Conservation (phyloP, 257 asterid species). For the Solanum etuberosum region DNA sequence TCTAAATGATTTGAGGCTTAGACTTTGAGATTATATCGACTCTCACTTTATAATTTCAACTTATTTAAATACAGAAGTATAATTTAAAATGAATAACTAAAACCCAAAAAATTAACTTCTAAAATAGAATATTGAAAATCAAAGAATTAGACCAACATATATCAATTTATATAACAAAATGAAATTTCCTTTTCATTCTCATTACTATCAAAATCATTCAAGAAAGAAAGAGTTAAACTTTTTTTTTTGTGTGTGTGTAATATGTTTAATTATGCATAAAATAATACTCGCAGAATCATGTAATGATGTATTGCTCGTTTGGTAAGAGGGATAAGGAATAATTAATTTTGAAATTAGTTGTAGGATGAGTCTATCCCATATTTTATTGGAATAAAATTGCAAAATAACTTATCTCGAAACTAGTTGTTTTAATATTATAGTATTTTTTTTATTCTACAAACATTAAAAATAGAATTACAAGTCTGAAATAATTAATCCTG, state of each 20-base stretch:
- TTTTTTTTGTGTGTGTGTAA: too few relatives aligned
- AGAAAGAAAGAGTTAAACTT: too few relatives aligned
- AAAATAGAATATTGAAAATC: not conserved
- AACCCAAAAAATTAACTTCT: not conserved
- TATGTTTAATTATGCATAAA: too few relatives aligned
- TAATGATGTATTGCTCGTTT: not conserved
- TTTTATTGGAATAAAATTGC: not conserved
- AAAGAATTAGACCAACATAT: not conserved
- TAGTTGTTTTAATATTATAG: too few relatives aligned
- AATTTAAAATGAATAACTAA: not conserved
- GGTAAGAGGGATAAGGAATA: not conserved
- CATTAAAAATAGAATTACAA: not conserved
- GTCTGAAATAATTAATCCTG: too few relatives aligned
- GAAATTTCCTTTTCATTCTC: too few relatives aligned
- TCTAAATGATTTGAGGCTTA: too few relatives aligned
- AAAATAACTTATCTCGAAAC: not conserved
- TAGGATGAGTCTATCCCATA: not conserved
- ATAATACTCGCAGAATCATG: not conserved
- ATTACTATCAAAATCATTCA: too few relatives aligned
- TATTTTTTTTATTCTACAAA: too few relatives aligned
- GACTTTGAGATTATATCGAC: not conserved
- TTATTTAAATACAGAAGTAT: too few relatives aligned
- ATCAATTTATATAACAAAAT: too few relatives aligned
- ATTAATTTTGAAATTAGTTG: too few relatives aligned
- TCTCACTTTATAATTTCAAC: not conserved